phyloP scores from a whole-genome alignment of 2,329 filamentous ascomycete species.

The Claviceps sp. region DNA sequence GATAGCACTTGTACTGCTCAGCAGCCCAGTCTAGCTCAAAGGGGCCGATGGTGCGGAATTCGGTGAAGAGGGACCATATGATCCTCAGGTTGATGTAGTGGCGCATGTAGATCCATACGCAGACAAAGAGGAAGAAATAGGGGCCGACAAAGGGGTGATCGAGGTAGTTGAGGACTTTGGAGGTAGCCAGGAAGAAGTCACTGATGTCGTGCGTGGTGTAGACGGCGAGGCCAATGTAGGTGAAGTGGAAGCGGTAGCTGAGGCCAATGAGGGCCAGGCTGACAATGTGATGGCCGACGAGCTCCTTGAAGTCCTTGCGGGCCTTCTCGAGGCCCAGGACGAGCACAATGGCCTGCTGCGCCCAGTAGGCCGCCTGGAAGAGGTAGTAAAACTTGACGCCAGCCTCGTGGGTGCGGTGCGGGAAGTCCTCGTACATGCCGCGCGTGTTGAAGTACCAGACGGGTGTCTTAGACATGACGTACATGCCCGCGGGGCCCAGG shows the following conservation, averaged over 20 bases:
- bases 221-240: slow-evolving; percentile 83
- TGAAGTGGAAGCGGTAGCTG: slow-evolving; percentile 94
- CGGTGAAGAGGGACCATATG: slow-evolving; percentile 59
- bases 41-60: slow-evolving; percentile 61
- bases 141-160: slow-evolving; percentile 65
- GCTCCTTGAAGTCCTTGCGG: slow-evolving; percentile 86
- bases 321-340: slow-evolving; percentile 82
- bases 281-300: slow-evolving; percentile 84
- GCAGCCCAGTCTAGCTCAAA: slow-evolving; percentile 66
- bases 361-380: slow-evolving; percentile 89
- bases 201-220: slow-evolving; percentile 92
- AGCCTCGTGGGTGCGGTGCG: slow-evolving; percentile 67
- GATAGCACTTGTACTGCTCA: slow-evolving; percentile 62
- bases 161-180: slow-evolving; percentile 84
- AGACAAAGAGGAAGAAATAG: slow-evolving; percentile 74
- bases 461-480: slow-evolving; percentile 80
- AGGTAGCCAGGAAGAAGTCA: slow-evolving; percentile 90
- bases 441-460: slow-evolving; percentile 92
- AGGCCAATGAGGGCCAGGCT: slow-evolving; percentile 70
- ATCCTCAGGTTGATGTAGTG: slow-evolving; percentile 74
- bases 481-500: slow-evolving; percentile 72
- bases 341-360: slow-evolving; percentile 82
- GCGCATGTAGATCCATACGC: slow-evolving; percentile 76
- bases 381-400: slow-evolving; percentile 93
- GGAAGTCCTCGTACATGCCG: slow-evolving; percentile 82